Evolutionary conservation across 2,329 filamentous ascomycete genomes (phyloP), one percentile per base, ranked within the genome.

Genomic region (Diaporthe sp.): DNA sequence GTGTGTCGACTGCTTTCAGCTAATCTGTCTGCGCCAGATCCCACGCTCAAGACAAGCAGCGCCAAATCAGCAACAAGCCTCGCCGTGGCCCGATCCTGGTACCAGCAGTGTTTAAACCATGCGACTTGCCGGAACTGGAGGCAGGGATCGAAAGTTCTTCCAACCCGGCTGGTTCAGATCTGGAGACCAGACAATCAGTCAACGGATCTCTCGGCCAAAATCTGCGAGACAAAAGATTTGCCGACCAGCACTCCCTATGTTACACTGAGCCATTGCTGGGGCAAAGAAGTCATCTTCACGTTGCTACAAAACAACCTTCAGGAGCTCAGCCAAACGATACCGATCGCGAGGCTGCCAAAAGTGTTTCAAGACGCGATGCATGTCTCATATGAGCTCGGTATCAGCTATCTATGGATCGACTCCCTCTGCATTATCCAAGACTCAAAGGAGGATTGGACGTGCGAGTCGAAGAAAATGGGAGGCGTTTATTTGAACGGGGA

Each of bases 371-470:
- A 67, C 44, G 63, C 63, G 22, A n/a, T 67, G 3, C 13, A 51
- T 20, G 22, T 51, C 42, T 9, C 63, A 37, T 6, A n/a, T 12
- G 28, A 67, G 44, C 10, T 67, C 28, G 63, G 28, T 5, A 51
- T 67, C 44, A 25, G 22, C 22, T 67, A 67, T 22, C 4, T 67
- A 20, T 67, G 63, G 63, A 51, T 67, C 31, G 63, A 67, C 22
- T 67, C 63, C 8, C 63, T 65, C 9, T 65, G 61, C 61, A 65
- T 65, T 22, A n/a, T 65, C 20, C 61, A 65, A 22, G 61, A 65
- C 63, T 51, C 44, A 3, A 51, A 25, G 13, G 63, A 51, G 10
- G 63, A 67, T 39, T 67, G 63, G 63, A 67, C 63, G 22, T 1
- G 5, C 4, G 44, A 67, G 63, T 31, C 63, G 44, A 67, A 67